Percentiles rank a stretch among this genome's conserved stretches.
phyloP scores from a whole-genome alignment of 371 early-diverging fungal species.

The Smittium culicis region DNA sequence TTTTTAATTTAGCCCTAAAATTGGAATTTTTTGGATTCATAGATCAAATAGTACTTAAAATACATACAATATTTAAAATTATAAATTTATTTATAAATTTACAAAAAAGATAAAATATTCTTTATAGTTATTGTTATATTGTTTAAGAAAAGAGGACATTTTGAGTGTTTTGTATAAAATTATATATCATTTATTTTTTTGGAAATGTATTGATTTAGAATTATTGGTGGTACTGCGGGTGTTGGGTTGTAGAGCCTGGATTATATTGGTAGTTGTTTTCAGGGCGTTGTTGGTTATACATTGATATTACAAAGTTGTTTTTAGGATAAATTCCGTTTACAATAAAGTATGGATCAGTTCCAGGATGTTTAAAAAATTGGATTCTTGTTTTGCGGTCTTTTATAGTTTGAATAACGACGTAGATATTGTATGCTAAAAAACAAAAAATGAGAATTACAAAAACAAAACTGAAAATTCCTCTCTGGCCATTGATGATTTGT shows the following conservation, averaged over 20 bases:
- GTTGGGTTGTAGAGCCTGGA: not conserved
- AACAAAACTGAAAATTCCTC: not conserved
- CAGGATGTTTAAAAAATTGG: slow-evolving; percentile 8
- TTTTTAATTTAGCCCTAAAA: too few species aligned
- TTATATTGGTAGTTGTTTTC: not conserved
- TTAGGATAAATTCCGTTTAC: slow-evolving; percentile 9
- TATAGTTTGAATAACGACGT: not conserved
- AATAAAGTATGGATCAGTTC: slow-evolving; percentile 9
- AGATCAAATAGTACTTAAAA: too few species aligned
- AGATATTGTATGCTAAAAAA: not conserved
- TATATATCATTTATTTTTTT: too few species aligned
- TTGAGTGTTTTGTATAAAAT: too few species aligned
- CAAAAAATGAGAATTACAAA: not conserved
- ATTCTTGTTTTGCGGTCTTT: slow-evolving; percentile 5
- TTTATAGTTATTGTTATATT: too few species aligned
- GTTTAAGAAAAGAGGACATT: too few species aligned
- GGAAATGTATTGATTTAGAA: too few species aligned
- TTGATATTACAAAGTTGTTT: slow-evolving; percentile 4
- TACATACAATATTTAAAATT: too few species aligned
- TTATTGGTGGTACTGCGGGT: too few species aligned
- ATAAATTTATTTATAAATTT: too few species aligned
- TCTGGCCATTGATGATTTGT: not conserved
- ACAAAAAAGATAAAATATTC: too few species aligned
- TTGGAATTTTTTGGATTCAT: too few species aligned
- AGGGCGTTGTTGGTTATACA: not conserved